Evolutionary conservation across 495 filamentous ascomycete genomes (phyloP), one percentile per base, ranked within the genome.

Genomic region (Penicillium arizonense): DNA sequence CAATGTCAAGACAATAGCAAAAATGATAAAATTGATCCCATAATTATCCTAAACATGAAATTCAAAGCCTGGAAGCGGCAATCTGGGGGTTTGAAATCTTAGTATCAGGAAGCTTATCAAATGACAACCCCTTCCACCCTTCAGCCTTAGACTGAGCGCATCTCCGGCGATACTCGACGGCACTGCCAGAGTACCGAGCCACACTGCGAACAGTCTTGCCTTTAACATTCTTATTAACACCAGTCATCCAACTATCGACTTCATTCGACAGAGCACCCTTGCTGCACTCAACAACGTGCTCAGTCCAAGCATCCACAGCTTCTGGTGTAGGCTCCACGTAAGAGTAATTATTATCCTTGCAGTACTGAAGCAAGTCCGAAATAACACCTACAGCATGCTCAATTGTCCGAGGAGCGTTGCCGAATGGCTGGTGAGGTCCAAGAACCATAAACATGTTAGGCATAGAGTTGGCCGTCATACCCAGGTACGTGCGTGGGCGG

Each of bases 361-460:
- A 62, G 24, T 52, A 40, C 16, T 62, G 51, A 4, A 62, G 47
- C 11, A 58, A 21, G 14, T 62, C 59, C 1, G 52, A 53, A 5
- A 62, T 56, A 5, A 62, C 59, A 9, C 46, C 20, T 10, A 62
- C 59, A 4, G 55, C 59, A 42, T 62, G 55, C 20, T 62, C 59
- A 24, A 62, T 58, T 0, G 55, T 56, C 2, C 59, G 52, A 14
- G 59, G 59, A 1, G 55, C 52, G 24, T 65, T 65, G 5, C 62
- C 56, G n/a, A 58, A 58, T 30, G 62, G 59, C 36, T 59, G 56
- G 21, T 73, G 68, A 10, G 68, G 68, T 9, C 70, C 70, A 13
- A 63, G 65, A 35, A 64, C 50, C 52, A 65, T 69, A 51, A 71
- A 69, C 61, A 70, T 59, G 45, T 73, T 73, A 0, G 70, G 70